A percentile compares a stretch with the other conserved stretches of the same genome.
These are phyloP conservation scores for Aspergillus hortae DNA, from an alignment of 2,329 filamentous ascomycete species.

Conservation along the genomic window DNA sequence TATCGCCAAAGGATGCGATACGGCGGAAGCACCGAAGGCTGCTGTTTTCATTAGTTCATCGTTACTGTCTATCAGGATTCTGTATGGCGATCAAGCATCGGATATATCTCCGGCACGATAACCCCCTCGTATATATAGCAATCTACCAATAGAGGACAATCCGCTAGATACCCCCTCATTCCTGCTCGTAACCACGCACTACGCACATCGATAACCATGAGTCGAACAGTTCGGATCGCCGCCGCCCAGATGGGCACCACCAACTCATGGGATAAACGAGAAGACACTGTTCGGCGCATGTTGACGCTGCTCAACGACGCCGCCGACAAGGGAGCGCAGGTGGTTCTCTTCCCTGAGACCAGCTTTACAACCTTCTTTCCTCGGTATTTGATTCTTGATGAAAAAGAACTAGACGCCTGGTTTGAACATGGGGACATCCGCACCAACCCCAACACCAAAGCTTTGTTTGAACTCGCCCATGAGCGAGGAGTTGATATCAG, in stretches of 20 bases:
- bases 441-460: constrained; percentile 43
- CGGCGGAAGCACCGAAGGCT: not conserved
- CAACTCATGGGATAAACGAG: constrained; percentile 40
- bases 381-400: constrained; percentile 46
- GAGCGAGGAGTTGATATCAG: constrained; percentile 49
- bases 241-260: constrained; percentile 54
- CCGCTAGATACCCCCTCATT: not conserved
- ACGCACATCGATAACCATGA: constrained; percentile 23
- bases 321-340: constrained; percentile 41
- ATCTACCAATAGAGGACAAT: not conserved
- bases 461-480: constrained; percentile 49
- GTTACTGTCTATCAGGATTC: not conserved
- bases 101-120: constrained; percentile 8
- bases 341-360: constrained; percentile 55
- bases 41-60: not conserved
- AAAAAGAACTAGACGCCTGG: constrained; percentile 45
- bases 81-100: not conserved
- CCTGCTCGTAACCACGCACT: constrained; percentile 1
- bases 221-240: constrained; percentile 46
- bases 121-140: not conserved
- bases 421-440: constrained; percentile 49
- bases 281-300: constrained; percentile 48
- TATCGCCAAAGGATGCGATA: not conserved
- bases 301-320: constrained; percentile 48
- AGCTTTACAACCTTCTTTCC: constrained; percentile 58